Base-by-base conservation (phyloP, 202 grass and related monocot genomes). In the Eragrostis tef region DNA sequence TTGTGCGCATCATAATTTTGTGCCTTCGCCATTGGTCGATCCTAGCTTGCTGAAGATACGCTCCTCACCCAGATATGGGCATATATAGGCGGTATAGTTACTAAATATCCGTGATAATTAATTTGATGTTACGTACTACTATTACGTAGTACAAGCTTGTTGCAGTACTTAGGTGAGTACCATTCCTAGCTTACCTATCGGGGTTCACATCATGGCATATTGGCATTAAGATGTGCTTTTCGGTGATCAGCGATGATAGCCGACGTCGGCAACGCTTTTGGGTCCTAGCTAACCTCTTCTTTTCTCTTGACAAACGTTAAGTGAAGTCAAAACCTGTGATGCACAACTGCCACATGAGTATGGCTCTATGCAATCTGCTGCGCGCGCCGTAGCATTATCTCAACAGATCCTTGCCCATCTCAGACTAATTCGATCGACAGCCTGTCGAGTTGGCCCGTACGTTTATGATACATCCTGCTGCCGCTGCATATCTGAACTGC, bases 401-500 rank as follows among this genome's bases (percentile, higher is more conserved):
- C 31, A 75, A 27, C 70, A 11, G 0, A 31, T 19, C 46, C 21
- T 27, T 74, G 59, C 36, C 64, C 15, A 34, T 46, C 49, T 69
- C 16, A 14, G 29, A 42, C 71, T 45, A 67, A 16, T 58, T 12
- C n/a, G 36, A 58, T 46, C 7, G 12, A 84, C 64, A 71, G 21
- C 67, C 27, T 70, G 42, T 54, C 36, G 29, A 14, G n/a, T 29
- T 53, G 20, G 14, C 34, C 68, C 58, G 62, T 53, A 42, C 27
- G 43, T 14, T 75, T 36, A 26, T 47, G 62, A 76, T 6, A 47
- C 51, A 24, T 39, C 24, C 44, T 51, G 58, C 58, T 39, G 26
- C 50, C 52, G 68, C 24, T 71, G 17, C 63, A 10, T 46, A 26
- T 61, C 63, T 25, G 52, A 34, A 57, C 51, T 27, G 73, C 74